A percentile compares a stretch with the other conserved stretches of the same genome.
phyloP scores from a whole-genome alignment of 352 stramenopile genomes.

The Peronospora farinosa region DNA sequence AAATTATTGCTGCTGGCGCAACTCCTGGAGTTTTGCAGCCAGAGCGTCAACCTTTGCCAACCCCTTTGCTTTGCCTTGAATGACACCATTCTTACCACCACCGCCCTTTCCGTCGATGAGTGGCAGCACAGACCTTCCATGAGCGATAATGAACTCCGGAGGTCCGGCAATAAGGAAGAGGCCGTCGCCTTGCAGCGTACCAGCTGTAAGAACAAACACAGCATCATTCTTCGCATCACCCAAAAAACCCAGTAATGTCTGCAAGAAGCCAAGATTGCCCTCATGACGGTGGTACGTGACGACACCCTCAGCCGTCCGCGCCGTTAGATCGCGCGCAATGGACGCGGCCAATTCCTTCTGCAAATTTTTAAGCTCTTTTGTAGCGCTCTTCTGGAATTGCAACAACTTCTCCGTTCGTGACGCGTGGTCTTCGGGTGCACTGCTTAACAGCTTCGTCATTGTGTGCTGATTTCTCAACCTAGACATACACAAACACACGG shows the following conservation, averaged over 20 bases:
- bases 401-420: conserved; percentile 61
- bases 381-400: conserved; percentile 43
- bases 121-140: conserved; percentile 48
- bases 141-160: conserved; percentile 40
- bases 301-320: conserved; percentile 24
- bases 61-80: conserved; percentile 73
- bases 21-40: conserved; percentile 36
- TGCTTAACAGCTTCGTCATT: conserved; percentile 72
- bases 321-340: conserved; percentile 42
- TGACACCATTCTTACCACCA: conserved; percentile 61
- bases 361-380: conserved; percentile 65
- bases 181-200: conserved; percentile 45
- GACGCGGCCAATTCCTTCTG: conserved; percentile 61
- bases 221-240: conserved; percentile 30
- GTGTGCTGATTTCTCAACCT: conserved; percentile 58
- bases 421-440: conserved; percentile 55
- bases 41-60: conserved; percentile 45
- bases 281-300: conserved; percentile 56
- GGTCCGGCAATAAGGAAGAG: conserved; percentile 64
- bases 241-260: conserved; percentile 44
- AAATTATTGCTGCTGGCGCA: conserved; percentile 31
- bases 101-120: conserved; percentile 72
- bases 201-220: conserved; percentile 47
- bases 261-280: conserved; percentile 62
- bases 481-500: conserved; percentile 2